Evolutionary conservation across 2,329 filamentous ascomycete genomes (phyloP).

Genomic region (Catunica adiposa): DNA sequence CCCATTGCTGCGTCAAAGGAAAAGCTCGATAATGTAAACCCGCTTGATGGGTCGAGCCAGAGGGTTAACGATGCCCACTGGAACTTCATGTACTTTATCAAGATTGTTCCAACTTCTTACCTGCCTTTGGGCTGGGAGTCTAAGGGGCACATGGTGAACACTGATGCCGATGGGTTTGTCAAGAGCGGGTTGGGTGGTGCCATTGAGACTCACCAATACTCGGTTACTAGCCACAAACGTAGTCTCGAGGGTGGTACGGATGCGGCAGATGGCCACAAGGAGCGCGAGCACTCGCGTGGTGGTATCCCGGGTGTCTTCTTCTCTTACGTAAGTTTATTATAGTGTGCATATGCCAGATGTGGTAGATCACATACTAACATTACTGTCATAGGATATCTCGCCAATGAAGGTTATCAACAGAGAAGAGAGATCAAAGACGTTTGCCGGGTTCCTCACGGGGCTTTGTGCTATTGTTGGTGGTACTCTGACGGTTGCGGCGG

Average conservation of each 20-base stretch:
- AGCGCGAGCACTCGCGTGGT: conserved; percentile 73
- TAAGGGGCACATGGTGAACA: conserved; percentile 25
- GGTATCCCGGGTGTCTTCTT: conserved; percentile 98
- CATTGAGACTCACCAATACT: conserved; percentile 96
- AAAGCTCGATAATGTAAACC: conserved; percentile 41
- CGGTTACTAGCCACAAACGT: conserved; percentile 88
- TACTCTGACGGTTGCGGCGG: conserved; percentile 87
- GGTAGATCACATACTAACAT: background rate
- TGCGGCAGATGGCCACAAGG: conserved; percentile 73
- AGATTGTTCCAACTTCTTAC: conserved; percentile 93
- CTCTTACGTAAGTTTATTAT: conserved; percentile 58
- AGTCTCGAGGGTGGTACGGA: conserved; percentile 73
- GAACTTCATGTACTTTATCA: conserved; percentile 99
- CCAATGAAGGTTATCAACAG: conserved; percentile 99
- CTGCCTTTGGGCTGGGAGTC: conserved; percentile 79
- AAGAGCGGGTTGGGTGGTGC: conserved; percentile 56
- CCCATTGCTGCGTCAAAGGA: conserved; percentile 47
- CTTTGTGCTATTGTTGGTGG: conserved; percentile 90
- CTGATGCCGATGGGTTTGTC: conserved; percentile 50
- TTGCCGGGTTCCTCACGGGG: conserved; percentile 82
- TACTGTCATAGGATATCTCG: conserved; percentile 62
- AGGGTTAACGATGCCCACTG: conserved; percentile 63
- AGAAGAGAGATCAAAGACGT: conserved; percentile 75
- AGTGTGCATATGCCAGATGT: background rate
- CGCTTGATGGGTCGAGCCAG: conserved; percentile 68